A percentile compares a stretch with the other conserved stretches of the same genome.
These are phyloP conservation scores for Penicillium brasilianum DNA, from an alignment of 2,329 filamentous ascomycete species.

Conservation along the genomic window DNA sequence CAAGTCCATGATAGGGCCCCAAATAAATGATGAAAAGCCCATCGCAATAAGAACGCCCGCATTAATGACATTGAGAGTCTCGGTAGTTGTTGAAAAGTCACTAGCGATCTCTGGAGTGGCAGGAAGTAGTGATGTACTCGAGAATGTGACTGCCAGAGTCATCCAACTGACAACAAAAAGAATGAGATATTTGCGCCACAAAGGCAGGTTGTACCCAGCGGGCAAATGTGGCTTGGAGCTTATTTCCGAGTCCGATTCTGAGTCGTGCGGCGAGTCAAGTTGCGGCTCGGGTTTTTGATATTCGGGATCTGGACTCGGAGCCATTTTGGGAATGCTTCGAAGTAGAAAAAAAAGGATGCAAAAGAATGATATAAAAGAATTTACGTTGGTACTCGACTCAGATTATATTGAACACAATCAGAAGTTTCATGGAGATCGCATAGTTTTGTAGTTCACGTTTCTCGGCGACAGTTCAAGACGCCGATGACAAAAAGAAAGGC, in stretches of 20 bases:
- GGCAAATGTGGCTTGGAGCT: conserved; percentile 20
- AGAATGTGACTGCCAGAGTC: conserved; percentile 49
- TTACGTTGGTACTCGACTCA: background rate
- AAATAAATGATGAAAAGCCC: conserved; percentile 46
- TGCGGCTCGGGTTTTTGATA: conserved; percentile 22
- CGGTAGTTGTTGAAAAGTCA: conserved; percentile 44
- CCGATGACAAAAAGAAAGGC: conserved; percentile 1
- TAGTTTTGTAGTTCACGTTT: conserved; percentile 9
- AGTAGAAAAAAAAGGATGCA: background rate
- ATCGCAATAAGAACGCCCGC: conserved; percentile 46
- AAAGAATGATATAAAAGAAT: background rate
- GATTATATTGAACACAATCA: background rate
- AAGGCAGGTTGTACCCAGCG: conserved; percentile 34
- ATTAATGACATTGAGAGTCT: conserved; percentile 45
- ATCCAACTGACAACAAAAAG: conserved; percentile 51
- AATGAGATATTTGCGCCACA: conserved; percentile 49
- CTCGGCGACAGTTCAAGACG: conserved; percentile 11
- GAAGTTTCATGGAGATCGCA: background rate
- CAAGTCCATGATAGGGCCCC: conserved; percentile 39
- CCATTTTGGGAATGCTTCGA: conserved; percentile 18
- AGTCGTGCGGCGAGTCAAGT: conserved; percentile 21
- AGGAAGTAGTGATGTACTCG: conserved; percentile 49
- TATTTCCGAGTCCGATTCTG: conserved; percentile 24
- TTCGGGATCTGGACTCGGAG: conserved; percentile 20
- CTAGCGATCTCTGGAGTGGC: conserved; percentile 48